These are phyloP conservation scores for Myrica gale DNA, from an alignment of 306 rosid species.

Conservation along the genomic window DNA sequence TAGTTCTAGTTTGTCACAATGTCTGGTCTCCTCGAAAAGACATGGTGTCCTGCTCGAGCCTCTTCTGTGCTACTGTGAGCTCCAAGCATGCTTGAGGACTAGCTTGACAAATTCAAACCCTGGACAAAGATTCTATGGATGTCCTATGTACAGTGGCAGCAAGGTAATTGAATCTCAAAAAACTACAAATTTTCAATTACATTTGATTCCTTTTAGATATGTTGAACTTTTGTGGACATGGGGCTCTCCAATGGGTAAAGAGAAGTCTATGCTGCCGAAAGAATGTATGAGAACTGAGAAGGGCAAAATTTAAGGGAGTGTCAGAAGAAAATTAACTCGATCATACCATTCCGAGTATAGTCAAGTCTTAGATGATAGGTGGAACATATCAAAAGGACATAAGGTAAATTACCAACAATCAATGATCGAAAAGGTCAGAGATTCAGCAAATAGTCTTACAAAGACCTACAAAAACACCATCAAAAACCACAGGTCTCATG, in stretches of 20 bases:
- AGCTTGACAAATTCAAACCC: no score
- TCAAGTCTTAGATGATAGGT: neutral
- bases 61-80: no score
- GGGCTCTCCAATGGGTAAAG: neutral
- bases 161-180: no score
- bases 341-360: neutral
- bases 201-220: no score
- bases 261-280: neutral
- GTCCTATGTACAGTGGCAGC: no score
- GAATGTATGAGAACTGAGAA: neutral
- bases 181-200: no score
- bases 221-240: no score
- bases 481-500: neutral
- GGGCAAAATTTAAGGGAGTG: neutral
- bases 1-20: no score
- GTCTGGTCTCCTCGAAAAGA: no score
- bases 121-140: no score
- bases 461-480: neutral
- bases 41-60: no score
- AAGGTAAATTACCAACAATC: neutral
- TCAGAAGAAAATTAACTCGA: neutral
- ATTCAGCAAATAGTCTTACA: neutral
- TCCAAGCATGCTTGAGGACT: no score
- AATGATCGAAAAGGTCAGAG: neutral
- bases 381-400: neutral